Conservation (phyloP, 2,329 filamentous ascomycete genomes). For the Sclerotinia spermophila region DNA sequence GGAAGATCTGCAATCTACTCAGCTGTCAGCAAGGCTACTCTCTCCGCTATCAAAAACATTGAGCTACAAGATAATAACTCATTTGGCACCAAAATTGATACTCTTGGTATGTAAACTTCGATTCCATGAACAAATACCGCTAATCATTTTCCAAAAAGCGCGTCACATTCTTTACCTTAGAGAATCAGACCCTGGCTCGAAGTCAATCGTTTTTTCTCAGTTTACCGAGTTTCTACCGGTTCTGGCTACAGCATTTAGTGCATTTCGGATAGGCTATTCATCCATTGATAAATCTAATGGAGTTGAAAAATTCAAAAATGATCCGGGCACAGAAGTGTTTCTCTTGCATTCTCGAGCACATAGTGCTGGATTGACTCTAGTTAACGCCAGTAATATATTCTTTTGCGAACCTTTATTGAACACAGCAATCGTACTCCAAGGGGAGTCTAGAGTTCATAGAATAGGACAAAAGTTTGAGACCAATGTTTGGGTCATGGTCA, state of each 20-base stretch:
- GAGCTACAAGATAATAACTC: constrained; percentile 63
- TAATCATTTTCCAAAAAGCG: constrained; percentile 37
- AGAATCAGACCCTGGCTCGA: constrained; percentile 77
- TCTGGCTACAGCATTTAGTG: constrained; percentile 64
- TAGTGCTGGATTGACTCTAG: constrained; percentile 82
- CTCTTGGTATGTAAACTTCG: constrained; percentile 41
- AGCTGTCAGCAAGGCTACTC: constrained; percentile 65
- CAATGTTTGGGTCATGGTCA: constrained; percentile 91
- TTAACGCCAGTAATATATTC: constrained; percentile 91
- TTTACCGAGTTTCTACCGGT: constrained; percentile 78
- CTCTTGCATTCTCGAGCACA: constrained; percentile 86
- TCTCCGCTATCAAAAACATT: constrained; percentile 78
- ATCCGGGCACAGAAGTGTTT: constrained; percentile 74
- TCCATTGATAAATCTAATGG: constrained; percentile 67
- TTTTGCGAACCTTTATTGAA: constrained; percentile 92
- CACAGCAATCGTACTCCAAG: constrained; percentile 88
- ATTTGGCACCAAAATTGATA: constrained; percentile 90
- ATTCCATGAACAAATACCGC: not conserved
- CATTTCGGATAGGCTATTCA: constrained; percentile 69
- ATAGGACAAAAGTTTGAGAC: constrained; percentile 88
- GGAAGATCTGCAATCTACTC: constrained; percentile 64
- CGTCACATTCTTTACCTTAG: constrained; percentile 85
- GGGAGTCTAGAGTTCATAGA: constrained; percentile 89
- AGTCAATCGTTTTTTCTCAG: constrained; percentile 93
- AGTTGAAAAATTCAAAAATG: constrained; percentile 71